Evolutionary conservation across 306 rosid species (phyloP), one percentile per base, ranked within the genome.

Genomic region (Dryas drummondii): DNA sequence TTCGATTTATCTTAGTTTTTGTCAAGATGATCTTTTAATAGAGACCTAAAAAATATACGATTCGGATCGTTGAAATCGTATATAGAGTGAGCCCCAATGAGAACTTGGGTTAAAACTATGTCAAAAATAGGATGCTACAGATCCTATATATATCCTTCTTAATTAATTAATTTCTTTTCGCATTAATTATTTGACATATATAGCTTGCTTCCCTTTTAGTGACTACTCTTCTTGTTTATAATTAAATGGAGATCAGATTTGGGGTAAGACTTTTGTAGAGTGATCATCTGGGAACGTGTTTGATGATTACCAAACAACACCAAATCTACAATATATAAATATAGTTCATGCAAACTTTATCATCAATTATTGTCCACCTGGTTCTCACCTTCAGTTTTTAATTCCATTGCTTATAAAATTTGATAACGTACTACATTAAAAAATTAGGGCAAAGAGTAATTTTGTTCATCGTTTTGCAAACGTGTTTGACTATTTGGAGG

Each of bases 401-500:
- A 54, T 42, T 57, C 17, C n/a, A 32, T 22, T 54, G 10, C 4
- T 70, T 58, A 9, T 41, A 15, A 55, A 11, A 17, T 22, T 26
- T 19, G 44, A 55, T 71, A 7, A 55, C 22, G 22, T 22, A 22
- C 66, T 22, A 32, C 37, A 32, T 32, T 41, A 26, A 45, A 71
- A 8, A 17, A 57, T 6, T 17, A 44, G 56, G 41, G 44, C 5
- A 57, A 4, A 41, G 17, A 41, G 37, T 32, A 32, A 55, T 6
- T 70, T 27, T 14, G 44, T 17, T 71, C 75, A 71, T 44, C 15
- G 66, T 42, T 56, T 56, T 19, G 66, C 45, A 71, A 71, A 71
- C 72, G 79, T 78, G 85, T 59, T 74, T 13, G 70, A 55, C 49
- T 57, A 62, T 55, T 57, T 63, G 58, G 66, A 66, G 37, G 76